Percentiles rank a stretch among this genome's conserved stretches.
Conservation (phyloP, 176 grass and related monocot genomes). For the Neostapfia colusana region DNA sequence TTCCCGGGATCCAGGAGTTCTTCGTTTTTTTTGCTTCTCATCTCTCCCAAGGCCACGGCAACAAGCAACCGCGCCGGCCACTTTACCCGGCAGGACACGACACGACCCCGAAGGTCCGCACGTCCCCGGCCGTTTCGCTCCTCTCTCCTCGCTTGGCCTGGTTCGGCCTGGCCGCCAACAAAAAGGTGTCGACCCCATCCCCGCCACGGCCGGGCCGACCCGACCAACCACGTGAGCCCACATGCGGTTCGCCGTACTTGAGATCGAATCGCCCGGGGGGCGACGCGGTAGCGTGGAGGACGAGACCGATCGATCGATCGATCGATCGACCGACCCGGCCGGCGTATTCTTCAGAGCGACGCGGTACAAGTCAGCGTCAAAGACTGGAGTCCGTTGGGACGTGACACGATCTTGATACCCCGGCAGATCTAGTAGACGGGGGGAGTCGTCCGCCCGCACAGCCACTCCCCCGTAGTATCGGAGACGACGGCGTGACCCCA, state of each 20-base stretch:
- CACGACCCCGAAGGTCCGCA: neutral
- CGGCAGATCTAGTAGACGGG: no score
- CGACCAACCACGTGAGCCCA: slow-evolving; percentile 25
- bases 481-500: no score
- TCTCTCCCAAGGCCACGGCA: neutral
- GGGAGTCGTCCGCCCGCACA: neutral
- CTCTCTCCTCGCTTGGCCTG: neutral
- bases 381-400: neutral
- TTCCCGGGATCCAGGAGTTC: neutral
- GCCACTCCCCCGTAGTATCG: no score
- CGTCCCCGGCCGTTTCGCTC: neutral
- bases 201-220: neutral
- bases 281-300: neutral
- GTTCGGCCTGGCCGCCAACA: neutral
- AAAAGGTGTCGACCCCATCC: neutral
- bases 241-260: neutral
- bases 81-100: neutral
- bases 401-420: neutral
- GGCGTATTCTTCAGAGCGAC: neutral
- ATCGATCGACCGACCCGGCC: no score
- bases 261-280: neutral
- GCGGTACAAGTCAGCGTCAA: neutral
- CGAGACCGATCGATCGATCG: no score
- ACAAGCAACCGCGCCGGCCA: neutral
- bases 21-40: neutral